Percentiles rank a stretch among this genome's conserved stretches.
Evolutionary conservation across 106 monocot species (phyloP).

Genomic region (Xerophyta viscosa): DNA sequence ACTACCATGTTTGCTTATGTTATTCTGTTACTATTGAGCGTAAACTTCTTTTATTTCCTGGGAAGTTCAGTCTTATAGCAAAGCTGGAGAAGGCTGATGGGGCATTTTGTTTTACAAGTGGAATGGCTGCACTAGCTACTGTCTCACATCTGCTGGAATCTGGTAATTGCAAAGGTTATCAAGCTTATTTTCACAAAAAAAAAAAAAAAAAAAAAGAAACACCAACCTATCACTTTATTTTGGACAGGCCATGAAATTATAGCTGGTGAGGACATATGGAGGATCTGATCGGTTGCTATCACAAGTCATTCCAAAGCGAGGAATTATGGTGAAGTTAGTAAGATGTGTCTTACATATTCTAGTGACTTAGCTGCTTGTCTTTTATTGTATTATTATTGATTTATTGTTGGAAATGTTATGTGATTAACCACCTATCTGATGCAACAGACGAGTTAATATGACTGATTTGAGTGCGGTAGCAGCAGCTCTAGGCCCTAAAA

Average conservation of each 20-base stretch:
- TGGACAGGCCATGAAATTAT: conserved; percentile 84
- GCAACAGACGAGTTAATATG: conserved; percentile 75
- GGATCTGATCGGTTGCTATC: conserved; percentile 93
- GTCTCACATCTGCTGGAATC: conserved; percentile 66
- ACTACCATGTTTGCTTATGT: neutral
- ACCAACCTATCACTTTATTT: conserved; percentile 3
- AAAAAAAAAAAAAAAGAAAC: too few species aligned
- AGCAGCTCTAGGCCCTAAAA: conserved; percentile 50
- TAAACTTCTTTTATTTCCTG: too few species aligned
- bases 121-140: conserved; percentile 87
- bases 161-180: conserved; percentile 27
- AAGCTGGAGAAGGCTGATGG: conserved; percentile 94
- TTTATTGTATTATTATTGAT: too few species aligned
- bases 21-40: too few species aligned
- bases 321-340: conserved; percentile 82
- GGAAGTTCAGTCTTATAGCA: conserved; percentile 84
- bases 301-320: conserved; percentile 66
- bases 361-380: neutral
- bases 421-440: conserved; percentile 3
- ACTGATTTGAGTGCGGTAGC: conserved; percentile 55
- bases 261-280: conserved; percentile 93
- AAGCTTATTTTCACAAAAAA: too few species aligned
- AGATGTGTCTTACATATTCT: conserved; percentile 1
- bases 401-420: too few species aligned
- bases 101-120: conserved; percentile 96